Conservation (phyloP, 1,284 basidiomycete species). For the Paramarasmius palmivorus region DNA sequence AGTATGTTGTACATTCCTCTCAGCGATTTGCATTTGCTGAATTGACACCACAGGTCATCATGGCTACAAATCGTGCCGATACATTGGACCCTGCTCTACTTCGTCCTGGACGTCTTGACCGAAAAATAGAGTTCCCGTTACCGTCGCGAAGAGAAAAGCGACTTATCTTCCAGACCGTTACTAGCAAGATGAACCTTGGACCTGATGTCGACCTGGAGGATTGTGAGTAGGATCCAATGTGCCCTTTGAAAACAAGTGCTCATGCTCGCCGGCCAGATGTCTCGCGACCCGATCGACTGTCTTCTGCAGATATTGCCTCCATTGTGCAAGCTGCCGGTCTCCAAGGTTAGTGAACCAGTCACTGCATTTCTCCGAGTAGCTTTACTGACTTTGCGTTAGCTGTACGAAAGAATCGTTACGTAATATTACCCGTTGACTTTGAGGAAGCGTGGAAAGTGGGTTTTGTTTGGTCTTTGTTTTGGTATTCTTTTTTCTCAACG, state of each 20-base stretch:
- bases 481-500: conserved; percentile 33
- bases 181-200: conserved; percentile 96
- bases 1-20: conserved; percentile 44
- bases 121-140: conserved; percentile 98
- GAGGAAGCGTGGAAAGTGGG: conserved; percentile 98
- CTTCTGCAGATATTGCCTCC: conserved; percentile 93
- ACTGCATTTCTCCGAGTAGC: not conserved
- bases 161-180: conserved; percentile 98
- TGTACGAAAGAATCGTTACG: conserved; percentile 96
- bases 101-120: conserved; percentile 95
- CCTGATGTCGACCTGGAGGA: conserved; percentile 99
- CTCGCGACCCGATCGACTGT: conserved; percentile 93
- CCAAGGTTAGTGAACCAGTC: conserved; percentile 83
- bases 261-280: conserved; percentile 64
- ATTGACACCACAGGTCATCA: conserved; percentile 75
- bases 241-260: not conserved
- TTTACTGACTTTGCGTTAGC: conserved; percentile 47
- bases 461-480: conserved; percentile 40
- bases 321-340: conserved; percentile 98
- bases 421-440: conserved; percentile 96
- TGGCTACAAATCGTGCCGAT: conserved; percentile 97
- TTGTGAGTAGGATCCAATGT: conserved; percentile 57
- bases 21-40: not conserved
- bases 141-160: conserved; percentile 95
- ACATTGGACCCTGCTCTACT: conserved; percentile 96